These are phyloP conservation scores for Leishmania martiniquensis DNA, from an alignment of 208 protist species.

Conservation along the genomic window DNA sequence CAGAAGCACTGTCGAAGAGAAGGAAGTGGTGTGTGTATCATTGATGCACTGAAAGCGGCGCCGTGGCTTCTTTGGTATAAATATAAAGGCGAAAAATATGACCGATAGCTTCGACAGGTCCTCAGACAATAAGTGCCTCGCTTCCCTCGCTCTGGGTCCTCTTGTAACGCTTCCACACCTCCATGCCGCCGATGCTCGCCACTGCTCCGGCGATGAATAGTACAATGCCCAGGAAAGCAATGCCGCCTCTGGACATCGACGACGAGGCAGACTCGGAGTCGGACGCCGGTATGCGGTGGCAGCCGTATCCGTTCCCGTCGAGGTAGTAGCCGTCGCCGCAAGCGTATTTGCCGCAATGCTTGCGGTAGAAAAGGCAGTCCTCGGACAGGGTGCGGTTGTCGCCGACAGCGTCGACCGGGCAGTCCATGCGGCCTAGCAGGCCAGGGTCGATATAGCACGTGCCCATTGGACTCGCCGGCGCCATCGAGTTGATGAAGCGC, in stretches of 20 bases:
- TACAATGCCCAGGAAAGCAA: conserved; percentile 21
- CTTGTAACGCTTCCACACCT: conserved; percentile 17
- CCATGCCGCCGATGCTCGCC: conserved; percentile 14
- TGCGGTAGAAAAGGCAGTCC: conserved; percentile 49
- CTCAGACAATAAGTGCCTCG: conserved; percentile 17
- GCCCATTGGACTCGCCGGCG: conserved; percentile 46
- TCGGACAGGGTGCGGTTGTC: conserved; percentile 15
- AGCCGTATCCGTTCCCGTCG: conserved; percentile 34
- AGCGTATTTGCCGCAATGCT: conserved; percentile 41
- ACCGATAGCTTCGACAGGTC: neutral
- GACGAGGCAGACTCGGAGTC: neutral
- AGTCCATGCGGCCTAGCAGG: conserved; percentile 42
- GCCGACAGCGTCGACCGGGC: conserved; percentile 18
- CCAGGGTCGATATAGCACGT: conserved; percentile 64
- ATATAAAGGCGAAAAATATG: conserved; percentile 2
- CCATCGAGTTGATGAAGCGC: conserved; percentile 50
- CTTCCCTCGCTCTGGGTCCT: conserved; percentile 6
- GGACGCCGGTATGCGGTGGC: conserved; percentile 24
- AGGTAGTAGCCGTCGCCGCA: conserved; percentile 50
- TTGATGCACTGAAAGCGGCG: neutral
- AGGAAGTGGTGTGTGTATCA: neutral
- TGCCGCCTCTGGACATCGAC: conserved; percentile 22
- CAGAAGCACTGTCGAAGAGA: neutral
- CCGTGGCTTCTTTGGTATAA: neutral
- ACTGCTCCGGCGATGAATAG: conserved; percentile 27